Conservation (phyloP, 192 early-diverging fungal species). For the Phlyctochytrium arcticum region DNA sequence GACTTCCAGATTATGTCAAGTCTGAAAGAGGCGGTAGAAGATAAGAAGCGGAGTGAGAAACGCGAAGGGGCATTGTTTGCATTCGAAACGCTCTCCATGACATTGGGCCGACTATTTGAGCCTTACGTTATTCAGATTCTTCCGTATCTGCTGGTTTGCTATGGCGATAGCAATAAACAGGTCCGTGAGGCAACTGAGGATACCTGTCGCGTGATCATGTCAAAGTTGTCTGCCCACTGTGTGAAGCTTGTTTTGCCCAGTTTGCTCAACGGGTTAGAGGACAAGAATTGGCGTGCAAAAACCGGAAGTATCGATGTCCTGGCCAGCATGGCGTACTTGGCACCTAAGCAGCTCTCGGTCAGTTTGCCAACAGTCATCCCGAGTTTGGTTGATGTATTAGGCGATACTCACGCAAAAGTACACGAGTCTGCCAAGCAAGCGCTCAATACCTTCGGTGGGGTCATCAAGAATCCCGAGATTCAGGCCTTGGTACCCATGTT, state of each 20-base stretch:
- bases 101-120: constrained; percentile 90
- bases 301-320: constrained; percentile 92
- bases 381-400: constrained; percentile 82
- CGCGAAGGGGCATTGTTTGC: constrained; percentile 94
- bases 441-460: constrained; percentile 82
- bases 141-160: constrained; percentile 81
- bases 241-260: constrained; percentile 94
- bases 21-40: constrained; percentile 77
- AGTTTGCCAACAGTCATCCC: constrained; percentile 91
- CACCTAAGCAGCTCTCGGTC: constrained; percentile 89
- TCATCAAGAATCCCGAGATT: constrained; percentile 98
- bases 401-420: constrained; percentile 91
- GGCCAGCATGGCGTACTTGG: constrained; percentile 91
- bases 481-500: constrained; percentile 84
- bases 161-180: constrained; percentile 74
- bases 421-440: constrained; percentile 81
- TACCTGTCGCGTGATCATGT: constrained; percentile 89
- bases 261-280: constrained; percentile 79
- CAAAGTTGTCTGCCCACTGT: constrained; percentile 88
- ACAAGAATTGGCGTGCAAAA: constrained; percentile 95
- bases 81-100: constrained; percentile 80
- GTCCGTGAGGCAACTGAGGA: constrained; percentile 92
- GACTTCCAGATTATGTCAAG: constrained; percentile 74
- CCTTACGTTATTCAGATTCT: constrained; percentile 94
- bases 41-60: constrained; percentile 66